Conservation (phyloP, 805 yeast genomes). For the Debaryomyces hansenii region DNA sequence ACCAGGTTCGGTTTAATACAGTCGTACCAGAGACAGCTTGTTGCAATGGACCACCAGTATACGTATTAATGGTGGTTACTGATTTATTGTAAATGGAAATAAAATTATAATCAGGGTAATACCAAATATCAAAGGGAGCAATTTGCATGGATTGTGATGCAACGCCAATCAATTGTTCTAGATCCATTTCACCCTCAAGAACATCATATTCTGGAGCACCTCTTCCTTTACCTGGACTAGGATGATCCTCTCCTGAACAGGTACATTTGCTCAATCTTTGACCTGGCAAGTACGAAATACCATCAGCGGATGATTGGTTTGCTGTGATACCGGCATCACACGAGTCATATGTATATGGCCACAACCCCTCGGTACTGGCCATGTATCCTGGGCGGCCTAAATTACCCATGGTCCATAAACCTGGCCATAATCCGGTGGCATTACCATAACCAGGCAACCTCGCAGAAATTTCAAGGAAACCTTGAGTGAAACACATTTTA, state of each 20-base stretch:
- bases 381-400: slow-evolving; percentile 88
- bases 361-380: slow-evolving; percentile 86
- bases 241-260: slow-evolving; percentile 82
- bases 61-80: slow-evolving; percentile 77
- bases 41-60: slow-evolving; percentile 89
- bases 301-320: slow-evolving; percentile 88
- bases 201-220: slow-evolving; percentile 96
- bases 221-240: slow-evolving; percentile 83
- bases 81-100: slow-evolving; percentile 67
- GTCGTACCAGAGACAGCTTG: slow-evolving; percentile 88
- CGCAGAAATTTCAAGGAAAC: slow-evolving; percentile 73
- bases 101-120: slow-evolving; percentile 80
- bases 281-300: slow-evolving; percentile 83
- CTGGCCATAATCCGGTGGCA: slow-evolving; percentile 91
- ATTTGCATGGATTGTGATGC: slow-evolving; percentile 90
- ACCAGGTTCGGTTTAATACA: slow-evolving; percentile 78
- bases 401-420: slow-evolving; percentile 93
- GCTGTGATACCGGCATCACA: slow-evolving; percentile 96
- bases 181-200: slow-evolving; percentile 72
- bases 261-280: slow-evolving; percentile 77
- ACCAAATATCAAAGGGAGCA: slow-evolving; percentile 97
- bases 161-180: slow-evolving; percentile 56
- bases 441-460: slow-evolving; percentile 77
- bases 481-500: slow-evolving; percentile 84
- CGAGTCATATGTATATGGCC: slow-evolving; percentile 88